Evolutionary conservation across 2,329 filamentous ascomycete genomes (phyloP).

Genomic region (Leptographium galeiforme): DNA sequence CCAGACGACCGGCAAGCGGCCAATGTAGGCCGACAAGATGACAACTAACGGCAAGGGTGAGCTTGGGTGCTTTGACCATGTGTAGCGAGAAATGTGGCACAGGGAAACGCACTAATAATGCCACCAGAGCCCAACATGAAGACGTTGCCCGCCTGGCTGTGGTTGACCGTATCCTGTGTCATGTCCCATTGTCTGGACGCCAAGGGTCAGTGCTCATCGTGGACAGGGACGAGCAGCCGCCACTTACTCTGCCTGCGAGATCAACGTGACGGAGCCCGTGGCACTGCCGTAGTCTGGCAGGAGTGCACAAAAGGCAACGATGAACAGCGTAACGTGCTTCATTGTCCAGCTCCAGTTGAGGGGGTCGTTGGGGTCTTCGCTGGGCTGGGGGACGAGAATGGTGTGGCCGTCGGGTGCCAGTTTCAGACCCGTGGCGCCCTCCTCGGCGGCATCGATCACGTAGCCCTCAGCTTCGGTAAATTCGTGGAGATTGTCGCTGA

Average conservation of each 20-base stretch:
- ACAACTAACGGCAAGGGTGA: slow-evolving; percentile 17
- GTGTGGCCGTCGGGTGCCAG: slow-evolving; percentile 27
- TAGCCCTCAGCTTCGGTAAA: slow-evolving; percentile 24
- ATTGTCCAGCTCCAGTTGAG: slow-evolving; percentile 36
- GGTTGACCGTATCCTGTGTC: slow-evolving; percentile 33
- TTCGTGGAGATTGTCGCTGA: slow-evolving; percentile 16
- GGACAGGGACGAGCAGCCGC: background rate
- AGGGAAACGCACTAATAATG: slow-evolving; percentile 17
- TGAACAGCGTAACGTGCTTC: slow-evolving; percentile 35
- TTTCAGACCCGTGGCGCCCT: slow-evolving; percentile 17
- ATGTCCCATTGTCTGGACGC: slow-evolving; percentile 30
- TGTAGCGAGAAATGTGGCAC: background rate
- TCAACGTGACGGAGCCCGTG: slow-evolving; percentile 27
- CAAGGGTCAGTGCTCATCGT: background rate
- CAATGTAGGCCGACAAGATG: slow-evolving; percentile 26
- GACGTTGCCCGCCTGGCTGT: slow-evolving; percentile 36
- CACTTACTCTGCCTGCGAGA: slow-evolving; percentile 27
- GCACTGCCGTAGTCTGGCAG: slow-evolving; percentile 35
- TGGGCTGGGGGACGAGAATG: slow-evolving; percentile 40
- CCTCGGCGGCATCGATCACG: slow-evolving; percentile 21
- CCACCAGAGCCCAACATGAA: slow-evolving; percentile 34
- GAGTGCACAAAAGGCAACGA: slow-evolving; percentile 32
- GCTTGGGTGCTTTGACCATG: background rate
- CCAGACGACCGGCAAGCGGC: slow-evolving; percentile 29
- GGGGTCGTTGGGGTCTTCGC: slow-evolving; percentile 35